Conservation (phyloP, 1,284 basidiomycete genomes). For the Ganoderma lingzhi region DNA sequence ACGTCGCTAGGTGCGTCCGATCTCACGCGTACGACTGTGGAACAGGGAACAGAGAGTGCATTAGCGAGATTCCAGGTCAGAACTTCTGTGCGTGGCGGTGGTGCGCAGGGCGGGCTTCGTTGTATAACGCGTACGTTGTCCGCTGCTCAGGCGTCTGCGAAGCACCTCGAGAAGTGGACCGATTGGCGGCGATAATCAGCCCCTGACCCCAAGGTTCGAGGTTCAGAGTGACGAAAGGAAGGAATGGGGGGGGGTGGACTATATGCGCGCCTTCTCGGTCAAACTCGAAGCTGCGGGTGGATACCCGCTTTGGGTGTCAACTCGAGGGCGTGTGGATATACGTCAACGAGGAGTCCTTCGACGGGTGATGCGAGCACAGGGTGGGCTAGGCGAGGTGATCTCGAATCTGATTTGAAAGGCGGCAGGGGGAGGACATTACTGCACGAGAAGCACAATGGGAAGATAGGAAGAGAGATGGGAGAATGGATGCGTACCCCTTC, state of each 20-base stretch:
- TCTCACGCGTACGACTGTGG: neutral
- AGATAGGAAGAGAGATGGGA: neutral
- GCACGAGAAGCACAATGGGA: neutral
- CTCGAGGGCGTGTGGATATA: conserved; percentile 6
- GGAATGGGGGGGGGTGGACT: neutral
- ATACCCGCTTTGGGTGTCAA: neutral
- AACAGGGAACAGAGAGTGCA: neutral
- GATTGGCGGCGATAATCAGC: conserved; percentile 17
- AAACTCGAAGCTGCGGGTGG: neutral
- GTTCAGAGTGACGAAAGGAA: neutral
- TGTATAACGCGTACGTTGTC: neutral
- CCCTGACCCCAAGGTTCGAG: neutral
- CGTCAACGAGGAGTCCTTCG: conserved; percentile 11
- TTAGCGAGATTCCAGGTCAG: conserved; percentile 14
- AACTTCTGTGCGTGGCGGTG: conserved; percentile 13
- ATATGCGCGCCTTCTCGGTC: neutral
- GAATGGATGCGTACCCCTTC: conserved; percentile 1
- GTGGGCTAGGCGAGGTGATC: neutral
- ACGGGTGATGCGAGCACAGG: conserved; percentile 6
- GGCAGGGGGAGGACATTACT: neutral
- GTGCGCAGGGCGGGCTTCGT: conserved; percentile 5
- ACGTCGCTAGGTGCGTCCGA: neutral
- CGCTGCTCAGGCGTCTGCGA: neutral
- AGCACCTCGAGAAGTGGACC: conserved; percentile 1
- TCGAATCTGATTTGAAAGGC: conserved; percentile 2